A percentile compares a stretch with the other conserved stretches of the same genome.
phyloP scores from a whole-genome alignment of 169 alveolate genomes.

The Cryptosporidium andersoni region DNA sequence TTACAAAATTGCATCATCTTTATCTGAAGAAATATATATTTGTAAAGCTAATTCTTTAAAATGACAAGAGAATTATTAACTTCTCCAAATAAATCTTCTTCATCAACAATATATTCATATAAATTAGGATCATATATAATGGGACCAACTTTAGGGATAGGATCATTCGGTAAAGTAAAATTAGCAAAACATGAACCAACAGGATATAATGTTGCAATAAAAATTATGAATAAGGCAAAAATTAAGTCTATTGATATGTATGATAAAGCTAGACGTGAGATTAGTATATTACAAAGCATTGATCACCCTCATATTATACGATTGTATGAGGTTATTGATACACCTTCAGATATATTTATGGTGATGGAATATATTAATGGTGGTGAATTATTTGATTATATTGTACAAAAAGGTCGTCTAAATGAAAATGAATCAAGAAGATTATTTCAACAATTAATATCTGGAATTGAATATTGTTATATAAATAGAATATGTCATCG shows the following conservation, averaged over 20 bases:
- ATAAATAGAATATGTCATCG: conserved; percentile 82
- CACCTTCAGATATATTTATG: conserved; percentile 84
- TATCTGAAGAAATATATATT: no score
- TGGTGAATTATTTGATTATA: conserved; percentile 90
- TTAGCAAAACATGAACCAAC: conserved; percentile 70
- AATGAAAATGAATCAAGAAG: conserved; percentile 82
- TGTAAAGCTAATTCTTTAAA: no score
- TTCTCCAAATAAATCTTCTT: not conserved
- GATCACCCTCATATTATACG: conserved; percentile 87
- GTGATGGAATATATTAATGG: conserved; percentile 85
- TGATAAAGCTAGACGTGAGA: conserved; percentile 89
- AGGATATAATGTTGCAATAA: conserved; percentile 87
- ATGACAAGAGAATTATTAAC: no score
- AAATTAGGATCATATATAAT: conserved; percentile 77
- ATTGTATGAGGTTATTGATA: conserved; percentile 85
- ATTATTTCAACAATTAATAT: conserved; percentile 88
- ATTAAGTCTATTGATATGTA: conserved; percentile 86
- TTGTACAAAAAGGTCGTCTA: conserved; percentile 82
- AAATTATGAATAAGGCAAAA: conserved; percentile 87
- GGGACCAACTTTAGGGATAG: conserved; percentile 90
- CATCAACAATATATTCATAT: conserved; percentile 16
- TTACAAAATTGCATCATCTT: no score
- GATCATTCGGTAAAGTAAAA: conserved; percentile 94
- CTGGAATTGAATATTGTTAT: conserved; percentile 91
- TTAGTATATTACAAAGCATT: conserved; percentile 81